Evolutionary conservation across 441 rosid species (phyloP).

Genomic region (Francoa sonchifolia): DNA sequence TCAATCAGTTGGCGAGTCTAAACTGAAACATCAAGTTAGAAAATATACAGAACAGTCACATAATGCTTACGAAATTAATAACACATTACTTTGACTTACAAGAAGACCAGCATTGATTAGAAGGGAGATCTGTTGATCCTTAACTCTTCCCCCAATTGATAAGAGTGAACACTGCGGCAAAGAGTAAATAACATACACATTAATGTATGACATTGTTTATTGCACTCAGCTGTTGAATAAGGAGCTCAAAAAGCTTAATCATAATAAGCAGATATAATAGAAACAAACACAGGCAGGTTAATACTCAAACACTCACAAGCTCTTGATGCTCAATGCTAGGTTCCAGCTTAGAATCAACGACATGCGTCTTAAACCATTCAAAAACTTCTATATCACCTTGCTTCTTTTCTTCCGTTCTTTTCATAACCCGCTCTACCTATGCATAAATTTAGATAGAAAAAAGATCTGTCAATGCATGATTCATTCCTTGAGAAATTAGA

Average conservation of each 20-base stretch:
- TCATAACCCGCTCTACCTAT: conserved; percentile 49
- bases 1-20: conserved; percentile 86
- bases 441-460: conserved; percentile 6
- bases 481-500: conserved; percentile 2
- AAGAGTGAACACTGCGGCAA: conserved; percentile 51
- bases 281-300: conserved; percentile 6
- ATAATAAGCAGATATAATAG: background rate
- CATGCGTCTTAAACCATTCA: conserved; percentile 67
- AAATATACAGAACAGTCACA: background rate
- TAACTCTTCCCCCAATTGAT: conserved; percentile 65
- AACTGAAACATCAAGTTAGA: conserved; percentile 15
- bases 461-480: conserved; percentile 3
- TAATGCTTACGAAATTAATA: background rate
- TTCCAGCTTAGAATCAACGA: conserved; percentile 64
- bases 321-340: conserved; percentile 63
- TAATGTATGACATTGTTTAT: too few relatives aligned
- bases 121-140: conserved; percentile 61
- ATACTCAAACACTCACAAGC: conserved; percentile 43
- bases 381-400: conserved; percentile 42
- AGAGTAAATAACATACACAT: background rate
- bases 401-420: conserved; percentile 63
- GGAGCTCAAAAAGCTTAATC: background rate
- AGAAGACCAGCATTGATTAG: conserved; percentile 77
- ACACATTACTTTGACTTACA: conserved; percentile 37
- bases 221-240: background rate